Percentiles rank a stretch among this genome's conserved stretches.
These are phyloP conservation scores for Colletotrichum sp. DNA, from an alignment of 2,329 filamentous ascomycete genomes.

Conservation along the genomic window DNA sequence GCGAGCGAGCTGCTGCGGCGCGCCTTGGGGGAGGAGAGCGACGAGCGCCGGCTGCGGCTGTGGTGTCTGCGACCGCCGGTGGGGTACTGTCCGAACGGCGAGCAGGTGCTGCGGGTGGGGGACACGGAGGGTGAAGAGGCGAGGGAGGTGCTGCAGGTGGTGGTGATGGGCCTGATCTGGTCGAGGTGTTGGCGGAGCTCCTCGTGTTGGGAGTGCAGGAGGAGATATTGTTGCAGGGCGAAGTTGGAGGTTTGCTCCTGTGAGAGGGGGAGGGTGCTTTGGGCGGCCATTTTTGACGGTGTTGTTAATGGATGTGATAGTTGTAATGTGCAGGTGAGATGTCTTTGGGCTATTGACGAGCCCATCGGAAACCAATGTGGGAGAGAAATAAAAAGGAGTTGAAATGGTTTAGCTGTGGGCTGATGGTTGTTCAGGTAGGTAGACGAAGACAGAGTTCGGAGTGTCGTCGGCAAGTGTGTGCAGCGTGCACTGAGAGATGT, in stretches of 20 bases:
- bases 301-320: slow-evolving; percentile 10
- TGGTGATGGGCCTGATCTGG: slow-evolving; percentile 49
- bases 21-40: slow-evolving; percentile 24
- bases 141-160: slow-evolving; percentile 36
- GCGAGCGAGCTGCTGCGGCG: slow-evolving; percentile 27
- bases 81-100: slow-evolving; percentile 23
- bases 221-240: slow-evolving; percentile 59
- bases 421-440: neutral
- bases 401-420: neutral
- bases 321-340: slow-evolving; percentile 21
- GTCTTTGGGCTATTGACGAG: slow-evolving; percentile 19
- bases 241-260: slow-evolving; percentile 46
- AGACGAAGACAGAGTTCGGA: neutral
- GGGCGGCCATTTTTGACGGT: slow-evolving; percentile 10
- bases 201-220: slow-evolving; percentile 60
- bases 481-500: neutral
- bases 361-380: slow-evolving; percentile 21
- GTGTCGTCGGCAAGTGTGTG: neutral
- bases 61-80: slow-evolving; percentile 39
- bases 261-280: neutral
- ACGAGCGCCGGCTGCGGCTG: slow-evolving; percentile 47
- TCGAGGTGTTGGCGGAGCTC: slow-evolving; percentile 56
- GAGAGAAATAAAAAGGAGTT: neutral
- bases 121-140: slow-evolving; percentile 63
- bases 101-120: slow-evolving; percentile 61